Conservation (phyloP, 2,329 filamentous ascomycete genomes). For the Diplodia seriata region DNA sequence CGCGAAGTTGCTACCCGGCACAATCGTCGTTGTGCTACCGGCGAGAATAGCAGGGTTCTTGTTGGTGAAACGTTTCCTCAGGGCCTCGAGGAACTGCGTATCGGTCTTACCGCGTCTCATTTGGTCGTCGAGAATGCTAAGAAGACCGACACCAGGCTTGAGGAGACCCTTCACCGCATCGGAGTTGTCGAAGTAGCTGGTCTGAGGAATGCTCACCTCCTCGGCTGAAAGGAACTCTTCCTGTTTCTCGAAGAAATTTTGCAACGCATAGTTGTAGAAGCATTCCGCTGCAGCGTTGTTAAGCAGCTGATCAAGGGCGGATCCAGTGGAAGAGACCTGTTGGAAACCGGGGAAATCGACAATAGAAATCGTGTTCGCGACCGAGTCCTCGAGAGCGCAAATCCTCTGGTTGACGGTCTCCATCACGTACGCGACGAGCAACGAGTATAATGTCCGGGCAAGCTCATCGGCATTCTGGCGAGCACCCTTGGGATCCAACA, state of each 20-base stretch:
- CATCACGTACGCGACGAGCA: constrained; percentile 91
- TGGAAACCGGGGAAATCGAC: constrained; percentile 97
- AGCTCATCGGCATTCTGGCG: constrained; percentile 93
- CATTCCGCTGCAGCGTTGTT: constrained; percentile 94
- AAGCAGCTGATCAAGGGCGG: constrained; percentile 86
- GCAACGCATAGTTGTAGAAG: constrained; percentile 89
- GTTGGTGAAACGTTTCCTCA: constrained; percentile 90
- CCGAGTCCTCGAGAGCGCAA: constrained; percentile 84
- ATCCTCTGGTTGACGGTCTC: constrained; percentile 90
- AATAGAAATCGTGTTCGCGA: constrained; percentile 92
- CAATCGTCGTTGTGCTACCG: constrained; percentile 72
- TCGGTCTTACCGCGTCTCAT: constrained; percentile 88
- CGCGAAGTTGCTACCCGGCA: constrained; percentile 88
- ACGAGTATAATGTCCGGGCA: constrained; percentile 88
- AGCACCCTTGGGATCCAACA: constrained; percentile 92
- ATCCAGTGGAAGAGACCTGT: constrained; percentile 81
- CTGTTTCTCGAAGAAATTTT: constrained; percentile 95
- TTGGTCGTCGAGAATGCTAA: constrained; percentile 96
- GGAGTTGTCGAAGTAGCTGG: constrained; percentile 97
- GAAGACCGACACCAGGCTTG: constrained; percentile 88
- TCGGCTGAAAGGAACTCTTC: constrained; percentile 93
- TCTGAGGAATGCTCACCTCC: constrained; percentile 86
- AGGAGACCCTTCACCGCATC: constrained; percentile 91
- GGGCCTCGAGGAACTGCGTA: constrained; percentile 85
- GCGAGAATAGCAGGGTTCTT: constrained; percentile 92